These are phyloP conservation scores for Urochloa ruziziensis DNA, from an alignment of 176 grass and related monocot genomes.

Conservation along the genomic window DNA sequence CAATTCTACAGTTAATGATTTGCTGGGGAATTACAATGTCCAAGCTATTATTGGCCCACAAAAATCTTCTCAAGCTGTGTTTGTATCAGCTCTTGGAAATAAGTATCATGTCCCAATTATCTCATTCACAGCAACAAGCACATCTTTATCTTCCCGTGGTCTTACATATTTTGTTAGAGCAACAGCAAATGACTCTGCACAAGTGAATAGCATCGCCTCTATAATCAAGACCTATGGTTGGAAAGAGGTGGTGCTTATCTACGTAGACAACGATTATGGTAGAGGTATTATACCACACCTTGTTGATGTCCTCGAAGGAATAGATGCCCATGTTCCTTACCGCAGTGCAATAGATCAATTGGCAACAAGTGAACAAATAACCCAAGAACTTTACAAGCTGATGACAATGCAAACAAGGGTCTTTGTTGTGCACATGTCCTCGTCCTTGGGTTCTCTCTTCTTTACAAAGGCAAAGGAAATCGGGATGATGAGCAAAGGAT, in stretches of 20 bases:
- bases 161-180: constrained; percentile 53
- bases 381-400: constrained; percentile 29
- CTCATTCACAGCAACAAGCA: constrained; percentile 58
- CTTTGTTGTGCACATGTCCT: constrained; percentile 52
- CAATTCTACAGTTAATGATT: constrained; percentile 43
- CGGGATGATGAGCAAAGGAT: constrained; percentile 50
- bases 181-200: constrained; percentile 36
- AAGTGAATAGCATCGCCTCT: constrained; percentile 37
- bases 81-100: constrained; percentile 47
- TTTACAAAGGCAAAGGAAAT: constrained; percentile 32
- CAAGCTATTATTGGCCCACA: constrained; percentile 53
- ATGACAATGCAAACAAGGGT: constrained; percentile 52
- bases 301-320: constrained; percentile 34
- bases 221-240: constrained; percentile 45
- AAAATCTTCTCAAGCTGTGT: constrained; percentile 40
- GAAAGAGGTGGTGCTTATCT: constrained; percentile 40
- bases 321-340: constrained; percentile 34
- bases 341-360: constrained; percentile 21
- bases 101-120: constrained; percentile 43
- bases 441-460: constrained; percentile 27
- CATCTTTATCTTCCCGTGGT: constrained; percentile 11
- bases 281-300: constrained; percentile 55
- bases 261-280: constrained; percentile 53
- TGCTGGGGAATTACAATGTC: constrained; percentile 38
- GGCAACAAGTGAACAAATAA: constrained; percentile 10